Conservation (phyloP, 1,139 yeast species). For the Sugiyamaella xylanicola region DNA sequence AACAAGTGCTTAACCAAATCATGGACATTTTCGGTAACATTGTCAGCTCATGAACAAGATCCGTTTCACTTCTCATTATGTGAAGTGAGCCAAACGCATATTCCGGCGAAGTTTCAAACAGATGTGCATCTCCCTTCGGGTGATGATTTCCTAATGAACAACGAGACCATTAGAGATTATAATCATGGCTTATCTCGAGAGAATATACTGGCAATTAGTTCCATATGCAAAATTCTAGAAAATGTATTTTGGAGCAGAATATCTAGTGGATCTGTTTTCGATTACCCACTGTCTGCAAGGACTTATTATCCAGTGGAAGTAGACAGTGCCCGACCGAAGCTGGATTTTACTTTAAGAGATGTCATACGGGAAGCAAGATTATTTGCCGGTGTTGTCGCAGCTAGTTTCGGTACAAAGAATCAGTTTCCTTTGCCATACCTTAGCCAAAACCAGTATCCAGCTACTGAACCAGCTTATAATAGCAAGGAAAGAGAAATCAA, state of each 20-base stretch:
- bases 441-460: conserved; percentile 1
- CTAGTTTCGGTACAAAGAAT: conserved; percentile 17
- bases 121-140: conserved; percentile 4
- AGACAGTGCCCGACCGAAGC: neutral
- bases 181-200: conserved; percentile 10
- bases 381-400: conserved; percentile 26
- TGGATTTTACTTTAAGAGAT: conserved; percentile 1
- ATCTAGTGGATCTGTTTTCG: conserved; percentile 23
- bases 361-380: conserved; percentile 27
- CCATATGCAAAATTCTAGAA: conserved; percentile 19
- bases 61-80: neutral
- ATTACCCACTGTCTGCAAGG: conserved; percentile 18
- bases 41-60: conserved; percentile 23
- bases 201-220: conserved; percentile 1
- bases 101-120: neutral
- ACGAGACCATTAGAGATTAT: neutral
- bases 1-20: conserved; percentile 20
- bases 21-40: conserved; percentile 26
- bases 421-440: conserved; percentile 18
- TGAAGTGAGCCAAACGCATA: conserved; percentile 1
- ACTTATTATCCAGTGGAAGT: conserved; percentile 16
- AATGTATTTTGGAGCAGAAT: conserved; percentile 24
- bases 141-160: neutral
- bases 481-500: conserved; percentile 3
- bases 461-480: neutral